A percentile compares a stretch with the other conserved stretches of the same genome.
Evolutionary conservation across 164 flowering plant species (phyloP).

Genomic region (Annona cherimola): DNA sequence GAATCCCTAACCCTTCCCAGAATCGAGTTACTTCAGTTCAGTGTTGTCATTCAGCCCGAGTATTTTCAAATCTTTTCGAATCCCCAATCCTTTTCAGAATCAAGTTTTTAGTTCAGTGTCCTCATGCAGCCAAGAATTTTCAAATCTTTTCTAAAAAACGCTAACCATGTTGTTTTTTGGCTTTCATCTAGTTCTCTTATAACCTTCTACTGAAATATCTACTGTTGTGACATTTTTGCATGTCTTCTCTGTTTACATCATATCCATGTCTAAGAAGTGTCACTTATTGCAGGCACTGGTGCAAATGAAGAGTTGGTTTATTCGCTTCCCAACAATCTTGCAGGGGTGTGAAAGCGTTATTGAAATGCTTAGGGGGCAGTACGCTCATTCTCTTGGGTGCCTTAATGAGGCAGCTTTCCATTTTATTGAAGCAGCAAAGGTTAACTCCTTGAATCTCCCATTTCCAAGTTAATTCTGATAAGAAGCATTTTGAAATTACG

Average conservation of each 20-base stretch:
- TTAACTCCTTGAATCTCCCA: slow-evolving; percentile 15
- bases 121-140: too few species aligned
- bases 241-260: not conserved
- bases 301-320: slow-evolving; percentile 80
- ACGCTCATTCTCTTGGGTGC: slow-evolving; percentile 88
- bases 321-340: slow-evolving; percentile 83
- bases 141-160: too few species aligned
- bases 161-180: too few species aligned
- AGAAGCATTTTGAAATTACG: not conserved
- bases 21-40: too few species aligned
- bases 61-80: too few species aligned
- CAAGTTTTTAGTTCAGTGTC: too few species aligned
- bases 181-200: too few species aligned
- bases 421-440: slow-evolving; percentile 88
- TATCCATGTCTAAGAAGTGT: not conserved
- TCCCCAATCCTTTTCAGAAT: too few species aligned
- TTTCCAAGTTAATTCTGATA: not conserved
- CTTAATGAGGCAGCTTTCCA: slow-evolving; percentile 83
- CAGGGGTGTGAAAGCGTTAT: slow-evolving; percentile 74
- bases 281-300: slow-evolving; percentile 62
- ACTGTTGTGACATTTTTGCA: too few species aligned
- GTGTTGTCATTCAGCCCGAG: too few species aligned
- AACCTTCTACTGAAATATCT: too few species aligned
- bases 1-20: too few species aligned
- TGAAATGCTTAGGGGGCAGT: slow-evolving; percentile 96